Evolutionary conservation across 352 stramenopile genomes (phyloP).

Genomic region (Phytophthora foliorum): DNA sequence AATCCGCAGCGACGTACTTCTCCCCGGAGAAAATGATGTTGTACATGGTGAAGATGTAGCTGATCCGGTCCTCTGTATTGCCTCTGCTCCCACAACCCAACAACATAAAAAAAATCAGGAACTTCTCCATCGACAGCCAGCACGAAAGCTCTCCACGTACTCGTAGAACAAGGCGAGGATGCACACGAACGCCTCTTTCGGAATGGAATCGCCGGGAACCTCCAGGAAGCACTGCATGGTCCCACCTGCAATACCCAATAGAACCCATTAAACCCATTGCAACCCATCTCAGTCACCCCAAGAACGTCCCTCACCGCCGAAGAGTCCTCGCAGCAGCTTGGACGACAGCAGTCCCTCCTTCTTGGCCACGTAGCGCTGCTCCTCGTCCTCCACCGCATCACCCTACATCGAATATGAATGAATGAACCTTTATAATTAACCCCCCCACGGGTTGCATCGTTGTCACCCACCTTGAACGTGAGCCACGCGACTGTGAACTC

Average conservation of each 20-base stretch:
- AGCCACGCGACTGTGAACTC: slow-evolving; percentile 90
- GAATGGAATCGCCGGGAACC: slow-evolving; percentile 63
- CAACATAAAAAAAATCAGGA: slow-evolving; percentile 23
- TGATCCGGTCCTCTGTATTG: slow-evolving; percentile 90
- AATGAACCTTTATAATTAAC: not conserved
- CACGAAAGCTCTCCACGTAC: slow-evolving; percentile 42
- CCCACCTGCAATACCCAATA: slow-evolving; percentile 43
- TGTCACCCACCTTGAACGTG: slow-evolving; percentile 79
- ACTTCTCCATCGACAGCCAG: not conserved
- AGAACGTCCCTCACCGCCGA: slow-evolving; percentile 55
- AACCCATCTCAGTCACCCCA: not conserved
- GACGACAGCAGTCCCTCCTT: slow-evolving; percentile 79
- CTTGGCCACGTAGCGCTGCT: slow-evolving; percentile 71
- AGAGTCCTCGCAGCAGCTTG: slow-evolving; percentile 80
- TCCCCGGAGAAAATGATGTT: slow-evolving; percentile 77
- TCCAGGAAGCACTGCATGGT: slow-evolving; percentile 75
- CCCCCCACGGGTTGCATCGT: not conserved
- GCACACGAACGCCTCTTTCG: slow-evolving; percentile 82
- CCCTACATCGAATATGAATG: slow-evolving; percentile 40
- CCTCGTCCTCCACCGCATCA: slow-evolving; percentile 73
- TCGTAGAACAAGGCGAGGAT: slow-evolving; percentile 79
- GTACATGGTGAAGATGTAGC: slow-evolving; percentile 91
- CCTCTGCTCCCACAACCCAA: slow-evolving; percentile 51
- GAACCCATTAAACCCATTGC: slow-evolving; percentile 2
- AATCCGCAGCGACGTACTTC: slow-evolving; percentile 46